Evolutionary conservation across 345 rosid species (phyloP), one percentile per base, ranked within the genome.

Genomic region (Cardamine chenopodiifolia): DNA sequence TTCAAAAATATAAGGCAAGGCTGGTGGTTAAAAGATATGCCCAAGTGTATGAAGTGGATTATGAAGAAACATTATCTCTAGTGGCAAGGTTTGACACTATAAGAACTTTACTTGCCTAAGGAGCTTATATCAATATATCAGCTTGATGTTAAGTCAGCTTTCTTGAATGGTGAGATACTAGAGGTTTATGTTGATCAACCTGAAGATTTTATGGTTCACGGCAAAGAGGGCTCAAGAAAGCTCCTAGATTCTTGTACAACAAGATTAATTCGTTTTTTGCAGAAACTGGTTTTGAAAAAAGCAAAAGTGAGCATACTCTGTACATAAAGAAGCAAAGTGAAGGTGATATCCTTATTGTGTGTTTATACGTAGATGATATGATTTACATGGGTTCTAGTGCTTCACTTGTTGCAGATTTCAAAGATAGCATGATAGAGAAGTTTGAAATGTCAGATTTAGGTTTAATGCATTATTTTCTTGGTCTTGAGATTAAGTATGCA

Each of bases 141-240:
- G 12, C 49, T 76, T 42, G 48, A 76, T 68, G 80, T 76, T 1
- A 69, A 76, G 34, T 52, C 70, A 31, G 0, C 44, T 1, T 76
- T 68, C 29, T 68, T 68, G 15, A 75, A 75, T 67, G 37, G 58
- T 23, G 72, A 74, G 11, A 7, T 66, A 7, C 9, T 39, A 58
- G 66, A 65, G 17, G 47, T 55, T 2, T 73, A 35, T 31, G 42
- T 65, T 17, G 32, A 48, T 17, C 59, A 66, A 6, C 48, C 20
- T 7, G 20, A 74, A 66, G 71, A 57, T 6, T 63, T 17, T 39
- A n/a, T 25, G 3, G 32, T 73, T 6, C 1, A 64, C 5, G 71
- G 54, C 6, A 35, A 64, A 26, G 23, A 73, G 0, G 15, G 12
- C 13, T 61, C 1, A 37, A 61, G 4, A 20, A 61, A 39, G 32